phyloP scores from a whole-genome alignment of 2,329 filamentous ascomycete genomes.

The Nigrospora osmanthi region DNA sequence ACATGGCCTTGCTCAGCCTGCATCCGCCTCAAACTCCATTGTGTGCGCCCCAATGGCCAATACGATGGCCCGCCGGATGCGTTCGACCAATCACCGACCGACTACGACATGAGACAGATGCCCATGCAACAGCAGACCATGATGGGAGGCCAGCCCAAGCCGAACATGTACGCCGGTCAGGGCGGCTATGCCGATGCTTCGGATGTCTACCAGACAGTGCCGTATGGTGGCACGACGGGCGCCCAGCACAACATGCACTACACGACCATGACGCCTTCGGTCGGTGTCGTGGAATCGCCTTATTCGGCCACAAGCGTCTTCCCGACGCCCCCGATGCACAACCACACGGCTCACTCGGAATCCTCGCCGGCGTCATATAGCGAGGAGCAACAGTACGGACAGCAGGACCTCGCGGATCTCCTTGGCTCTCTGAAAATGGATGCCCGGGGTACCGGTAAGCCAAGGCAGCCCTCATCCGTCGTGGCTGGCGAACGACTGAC shows the following conservation, averaged over 20 bases:
- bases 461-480: neutral
- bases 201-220: slow-evolving; percentile 36
- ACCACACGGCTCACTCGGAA: slow-evolving; percentile 26
- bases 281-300: slow-evolving; percentile 41
- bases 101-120: slow-evolving; percentile 44
- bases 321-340: slow-evolving; percentile 43
- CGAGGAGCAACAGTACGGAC: slow-evolving; percentile 52
- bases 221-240: slow-evolving; percentile 36
- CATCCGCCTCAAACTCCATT: slow-evolving; percentile 84
- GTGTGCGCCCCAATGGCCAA: slow-evolving; percentile 78
- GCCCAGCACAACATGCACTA: slow-evolving; percentile 44
- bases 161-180: slow-evolving; percentile 40
- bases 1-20: slow-evolving; percentile 97
- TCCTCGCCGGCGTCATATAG: slow-evolving; percentile 45
- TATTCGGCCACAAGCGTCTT: slow-evolving; percentile 44
- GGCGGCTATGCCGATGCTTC: slow-evolving; percentile 38
- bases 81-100: slow-evolving; percentile 42
- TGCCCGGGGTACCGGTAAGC: slow-evolving; percentile 74
- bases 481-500: neutral
- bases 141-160: slow-evolving; percentile 32
- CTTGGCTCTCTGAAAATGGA: slow-evolving; percentile 83
- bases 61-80: slow-evolving; percentile 52
- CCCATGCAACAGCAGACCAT: slow-evolving; percentile 40
- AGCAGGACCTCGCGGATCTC: slow-evolving; percentile 69
- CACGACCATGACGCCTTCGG: slow-evolving; percentile 39